Evolutionary conservation across 306 rosid species (phyloP), one percentile per base, ranked within the genome.

Genomic region (Dalbergia cultrata): DNA sequence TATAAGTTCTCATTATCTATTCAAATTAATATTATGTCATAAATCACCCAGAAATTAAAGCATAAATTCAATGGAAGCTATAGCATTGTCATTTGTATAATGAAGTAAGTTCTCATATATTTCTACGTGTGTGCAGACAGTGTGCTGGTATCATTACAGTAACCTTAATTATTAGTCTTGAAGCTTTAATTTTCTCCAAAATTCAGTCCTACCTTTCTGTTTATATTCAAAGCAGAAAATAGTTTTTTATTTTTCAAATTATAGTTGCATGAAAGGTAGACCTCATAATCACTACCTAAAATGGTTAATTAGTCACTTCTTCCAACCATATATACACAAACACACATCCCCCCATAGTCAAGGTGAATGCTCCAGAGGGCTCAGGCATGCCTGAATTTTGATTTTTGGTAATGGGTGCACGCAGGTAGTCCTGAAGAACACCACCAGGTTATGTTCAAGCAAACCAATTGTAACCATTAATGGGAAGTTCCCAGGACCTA

Each of bases 401-500:
- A 9, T 1, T 7, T 37, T 9, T 10, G 12, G 4, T 49, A 52
- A 59, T 78, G 71, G 72, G 13, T 72, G 53, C 88, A 93, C 97
- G 94, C 88, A 93, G 97, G 94, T 93, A 84, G 94, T 90, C 39
- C 5, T 13, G 78, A 88, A 68, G 82, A 93, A 88, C 61, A 75
- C 66, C 12, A 90, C 89, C 13, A 88, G 63, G 80, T 72, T 93
- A 34, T 93, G 97, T 71, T 91, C 94, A 26, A 78, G 79, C 80
- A 93, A 93, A 80, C 70, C 91, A 41, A 86, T 87, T 18, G 90
- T 93, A 22, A 93, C 97, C 0, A 74, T 93, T 7, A 93, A 93
- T 18, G 94, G 97, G 0, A 77, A 73, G 80, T 93, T 91, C 72
- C 97, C 97, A 9, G 97, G 97, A 58, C 97, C 97, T 17, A 93